These are phyloP conservation scores for Aspergillus felis DNA, from an alignment of 2,329 filamentous ascomycete species.

Conservation along the genomic window DNA sequence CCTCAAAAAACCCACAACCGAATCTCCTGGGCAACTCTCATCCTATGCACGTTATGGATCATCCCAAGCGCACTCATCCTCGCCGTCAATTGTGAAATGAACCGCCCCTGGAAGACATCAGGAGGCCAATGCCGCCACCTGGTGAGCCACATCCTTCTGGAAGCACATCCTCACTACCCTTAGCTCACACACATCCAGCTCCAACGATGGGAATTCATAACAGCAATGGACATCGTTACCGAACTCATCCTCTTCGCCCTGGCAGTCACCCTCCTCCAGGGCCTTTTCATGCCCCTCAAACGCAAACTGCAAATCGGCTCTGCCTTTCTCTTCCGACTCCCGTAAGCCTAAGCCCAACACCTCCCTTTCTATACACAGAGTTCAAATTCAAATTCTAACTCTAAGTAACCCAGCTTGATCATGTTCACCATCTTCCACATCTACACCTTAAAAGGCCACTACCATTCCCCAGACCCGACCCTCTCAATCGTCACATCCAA, in stretches of 20 bases:
- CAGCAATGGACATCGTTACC: slow-evolving; percentile 32
- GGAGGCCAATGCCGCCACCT: slow-evolving; percentile 24
- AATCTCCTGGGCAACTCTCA: slow-evolving; percentile 34
- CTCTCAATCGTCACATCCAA: slow-evolving; percentile 30
- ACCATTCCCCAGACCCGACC: slow-evolving; percentile 31
- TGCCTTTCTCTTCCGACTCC: slow-evolving; percentile 34
- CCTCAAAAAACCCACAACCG: slow-evolving; percentile 40
- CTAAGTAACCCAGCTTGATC: slow-evolving; percentile 28
- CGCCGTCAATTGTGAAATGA: slow-evolving; percentile 39
- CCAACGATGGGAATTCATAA: slow-evolving; percentile 33
- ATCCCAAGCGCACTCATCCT: slow-evolving; percentile 40
- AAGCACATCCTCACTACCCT: background rate
- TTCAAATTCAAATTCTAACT: background rate
- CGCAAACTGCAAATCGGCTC: slow-evolving; percentile 30
- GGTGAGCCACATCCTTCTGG: slow-evolving; percentile 10
- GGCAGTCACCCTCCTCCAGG: slow-evolving; percentile 26
- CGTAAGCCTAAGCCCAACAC: slow-evolving; percentile 25
- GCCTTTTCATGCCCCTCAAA: slow-evolving; percentile 30
- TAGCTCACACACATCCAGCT: slow-evolving; percentile 14
- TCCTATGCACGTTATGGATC: slow-evolving; percentile 34
- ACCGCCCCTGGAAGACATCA: slow-evolving; percentile 31
- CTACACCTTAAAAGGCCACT: slow-evolving; percentile 24
- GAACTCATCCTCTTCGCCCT: slow-evolving; percentile 31
- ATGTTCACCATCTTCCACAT: slow-evolving; percentile 36
- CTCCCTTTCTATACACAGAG: background rate